phyloP scores from a whole-genome alignment of 1,284 basidiomycete species.

The Trichosporon sp. region DNA sequence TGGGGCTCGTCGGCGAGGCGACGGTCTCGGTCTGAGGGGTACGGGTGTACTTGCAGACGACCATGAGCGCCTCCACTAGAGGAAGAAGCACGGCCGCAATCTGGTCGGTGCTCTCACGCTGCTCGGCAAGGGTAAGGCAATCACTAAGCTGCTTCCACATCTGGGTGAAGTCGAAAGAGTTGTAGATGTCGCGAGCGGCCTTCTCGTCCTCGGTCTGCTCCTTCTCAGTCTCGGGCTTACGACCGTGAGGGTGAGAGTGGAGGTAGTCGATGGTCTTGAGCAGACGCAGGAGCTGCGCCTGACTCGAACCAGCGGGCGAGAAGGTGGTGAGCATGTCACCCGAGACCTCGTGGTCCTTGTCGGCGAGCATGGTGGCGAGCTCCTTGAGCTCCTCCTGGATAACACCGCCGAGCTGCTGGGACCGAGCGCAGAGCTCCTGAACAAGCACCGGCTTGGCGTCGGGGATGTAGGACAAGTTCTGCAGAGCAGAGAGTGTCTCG shows the following conservation, averaged over 20 bases:
- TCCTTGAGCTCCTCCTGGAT: conserved; percentile 75
- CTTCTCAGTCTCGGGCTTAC: conserved; percentile 52
- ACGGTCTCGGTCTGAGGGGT: conserved; percentile 7
- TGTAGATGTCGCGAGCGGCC: conserved; percentile 75
- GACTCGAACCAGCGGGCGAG: conserved; percentile 84
- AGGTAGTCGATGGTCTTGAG: conserved; percentile 96
- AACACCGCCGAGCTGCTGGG: conserved; percentile 78
- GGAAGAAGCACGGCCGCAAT: conserved; percentile 87
- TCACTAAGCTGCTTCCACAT: conserved; percentile 85
- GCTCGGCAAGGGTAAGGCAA: conserved; percentile 79
- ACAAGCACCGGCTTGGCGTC: conserved; percentile 84
- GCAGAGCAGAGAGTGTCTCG: conserved; percentile 83
- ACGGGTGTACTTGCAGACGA: conserved; percentile 83
- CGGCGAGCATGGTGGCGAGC: conserved; percentile 67
- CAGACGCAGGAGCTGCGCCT: conserved; percentile 88
- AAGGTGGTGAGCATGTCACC: conserved; percentile 69
- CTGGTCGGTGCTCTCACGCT: conserved; percentile 76
- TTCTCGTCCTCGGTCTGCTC: conserved; percentile 65
- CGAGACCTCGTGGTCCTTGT: conserved; percentile 65
- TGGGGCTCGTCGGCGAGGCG: conserved; percentile 59
- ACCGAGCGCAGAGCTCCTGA: conserved; percentile 77
- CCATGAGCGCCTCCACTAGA: conserved; percentile 93
- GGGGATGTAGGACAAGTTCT: conserved; percentile 81
- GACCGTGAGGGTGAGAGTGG: conserved; percentile 63
- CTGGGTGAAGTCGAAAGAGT: conserved; percentile 79